Conservation (phyloP, 352 stramenopile genomes). For the Pythium myriotylum region DNA sequence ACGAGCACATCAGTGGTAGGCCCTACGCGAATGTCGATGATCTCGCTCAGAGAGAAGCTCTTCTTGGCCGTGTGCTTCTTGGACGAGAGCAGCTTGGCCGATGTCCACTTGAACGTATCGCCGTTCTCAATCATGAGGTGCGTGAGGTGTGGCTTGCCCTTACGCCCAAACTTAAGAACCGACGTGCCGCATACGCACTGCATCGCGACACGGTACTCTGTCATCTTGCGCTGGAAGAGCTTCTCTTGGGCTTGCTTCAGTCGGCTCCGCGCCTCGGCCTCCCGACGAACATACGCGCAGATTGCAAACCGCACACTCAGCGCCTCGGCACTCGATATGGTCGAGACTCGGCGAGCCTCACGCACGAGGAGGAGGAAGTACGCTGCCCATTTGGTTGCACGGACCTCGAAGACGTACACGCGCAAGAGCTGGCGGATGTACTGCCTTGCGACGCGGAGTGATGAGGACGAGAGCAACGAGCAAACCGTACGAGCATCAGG, state of each 20-base stretch:
- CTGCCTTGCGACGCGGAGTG: slow-evolving; percentile 24
- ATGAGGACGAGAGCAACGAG: slow-evolving; percentile 23
- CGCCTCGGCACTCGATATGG: slow-evolving; percentile 34
- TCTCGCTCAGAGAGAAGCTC: slow-evolving; percentile 58
- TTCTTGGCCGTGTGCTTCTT: slow-evolving; percentile 47
- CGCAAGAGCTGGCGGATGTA: slow-evolving; percentile 46
- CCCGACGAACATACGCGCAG: slow-evolving; percentile 54
- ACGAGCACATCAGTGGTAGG: slow-evolving; percentile 66
- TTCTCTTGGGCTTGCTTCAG: slow-evolving; percentile 52
- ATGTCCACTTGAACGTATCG: slow-evolving; percentile 80
- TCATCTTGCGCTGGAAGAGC: slow-evolving; percentile 78
- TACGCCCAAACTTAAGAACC: slow-evolving; percentile 82
- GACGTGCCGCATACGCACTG: slow-evolving; percentile 73
- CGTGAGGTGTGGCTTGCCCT: slow-evolving; percentile 74
- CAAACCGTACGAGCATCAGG: slow-evolving; percentile 52
- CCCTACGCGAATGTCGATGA: slow-evolving; percentile 55
- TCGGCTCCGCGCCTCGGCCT: slow-evolving; percentile 42
- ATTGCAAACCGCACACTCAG: slow-evolving; percentile 71
- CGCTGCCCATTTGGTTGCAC: slow-evolving; percentile 76
- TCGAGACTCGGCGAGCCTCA: slow-evolving; percentile 30
- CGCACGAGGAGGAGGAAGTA: slow-evolving; percentile 73
- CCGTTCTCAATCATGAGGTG: slow-evolving; percentile 80
- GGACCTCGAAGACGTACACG: slow-evolving; percentile 72
- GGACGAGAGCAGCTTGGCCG: slow-evolving; percentile 48
- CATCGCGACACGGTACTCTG: slow-evolving; percentile 79